A percentile compares a stretch with the other conserved stretches of the same genome.
Conservation (phyloP, 495 filamentous ascomycete species). For the Penicillium manginii region DNA sequence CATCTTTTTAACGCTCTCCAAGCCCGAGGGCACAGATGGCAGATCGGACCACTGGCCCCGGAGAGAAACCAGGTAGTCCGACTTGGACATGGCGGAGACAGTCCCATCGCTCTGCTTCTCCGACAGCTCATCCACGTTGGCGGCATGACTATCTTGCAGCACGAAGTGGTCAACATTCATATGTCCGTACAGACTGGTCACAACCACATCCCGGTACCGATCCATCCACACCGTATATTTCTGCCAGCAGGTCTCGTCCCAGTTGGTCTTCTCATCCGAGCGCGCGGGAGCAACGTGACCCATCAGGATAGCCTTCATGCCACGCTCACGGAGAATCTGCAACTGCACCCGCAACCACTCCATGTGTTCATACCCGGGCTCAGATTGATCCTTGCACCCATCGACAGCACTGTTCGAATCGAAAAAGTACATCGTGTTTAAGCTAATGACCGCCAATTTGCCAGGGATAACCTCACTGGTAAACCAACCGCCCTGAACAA, state of each 20-base stretch:
- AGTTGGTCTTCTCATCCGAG: slow-evolving; percentile 77
- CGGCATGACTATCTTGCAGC: slow-evolving; percentile 80
- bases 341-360: slow-evolving; percentile 97
- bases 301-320: slow-evolving; percentile 93
- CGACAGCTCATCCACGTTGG: slow-evolving; percentile 51
- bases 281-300: slow-evolving; percentile 93
- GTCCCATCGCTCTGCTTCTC: slow-evolving; percentile 21
- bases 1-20: slow-evolving; percentile 12
- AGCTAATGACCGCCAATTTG: slow-evolving; percentile 85
- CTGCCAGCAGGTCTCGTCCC: slow-evolving; percentile 98
- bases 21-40: slow-evolving; percentile 55
- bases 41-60: slow-evolving; percentile 77
- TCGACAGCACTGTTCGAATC: slow-evolving; percentile 90
- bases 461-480: slow-evolving; percentile 88
- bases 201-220: slow-evolving; percentile 88
- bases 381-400: slow-evolving; percentile 73
- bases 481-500: slow-evolving; percentile 93
- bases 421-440: slow-evolving; percentile 98
- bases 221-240: slow-evolving; percentile 91
- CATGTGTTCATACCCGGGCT: slow-evolving; percentile 92
- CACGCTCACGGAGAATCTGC: slow-evolving; percentile 74
- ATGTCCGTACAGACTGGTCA: slow-evolving; percentile 81
- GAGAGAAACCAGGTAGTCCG: slow-evolving; percentile 79
- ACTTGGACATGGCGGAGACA: slow-evolving; percentile 64
- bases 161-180: slow-evolving; percentile 99